A percentile compares a stretch with the other conserved stretches of the same genome.
phyloP scores from a whole-genome alignment of 768 basidiomycete genomes.

The Flagelloscypha sp. region DNA sequence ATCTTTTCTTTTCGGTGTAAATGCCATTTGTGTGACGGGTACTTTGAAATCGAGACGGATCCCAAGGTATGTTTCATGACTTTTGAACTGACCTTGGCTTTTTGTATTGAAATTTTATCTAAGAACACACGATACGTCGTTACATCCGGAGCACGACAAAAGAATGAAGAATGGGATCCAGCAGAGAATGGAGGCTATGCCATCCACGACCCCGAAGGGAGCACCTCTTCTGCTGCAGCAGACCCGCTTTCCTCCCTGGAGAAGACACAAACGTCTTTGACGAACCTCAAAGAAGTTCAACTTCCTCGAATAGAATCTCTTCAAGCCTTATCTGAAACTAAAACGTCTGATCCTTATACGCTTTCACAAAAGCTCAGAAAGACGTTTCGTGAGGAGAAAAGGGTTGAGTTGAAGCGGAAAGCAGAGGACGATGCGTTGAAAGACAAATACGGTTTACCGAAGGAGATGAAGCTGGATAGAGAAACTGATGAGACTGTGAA shows the following conservation, averaged over 20 bases:
- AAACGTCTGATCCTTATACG: conserved; percentile 80
- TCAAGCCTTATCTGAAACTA: conserved; percentile 66
- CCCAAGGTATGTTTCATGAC: conserved; percentile 61
- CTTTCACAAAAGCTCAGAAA: conserved; percentile 70
- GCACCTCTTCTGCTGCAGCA: conserved; percentile 43
- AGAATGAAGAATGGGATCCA: conserved; percentile 95
- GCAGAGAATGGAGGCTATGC: conserved; percentile 93
- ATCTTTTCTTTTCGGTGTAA: conserved; percentile 96
- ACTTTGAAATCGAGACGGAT: conserved; percentile 98
- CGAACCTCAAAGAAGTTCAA: conserved; percentile 62
- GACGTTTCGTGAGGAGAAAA: conserved; percentile 83
- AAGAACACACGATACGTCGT: conserved; percentile 97
- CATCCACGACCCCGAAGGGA: conserved; percentile 72
- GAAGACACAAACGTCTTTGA: conserved; percentile 76
- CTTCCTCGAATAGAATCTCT: conserved; percentile 77
- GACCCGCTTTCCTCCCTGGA: conserved; percentile 88
- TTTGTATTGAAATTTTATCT: background rate
- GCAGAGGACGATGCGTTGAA: conserved; percentile 65
- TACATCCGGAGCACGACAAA: conserved; percentile 83
- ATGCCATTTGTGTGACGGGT: conserved; percentile 92
- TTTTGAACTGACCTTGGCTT: background rate
- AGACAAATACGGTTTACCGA: conserved; percentile 69
- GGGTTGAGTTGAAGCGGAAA: conserved; percentile 59
- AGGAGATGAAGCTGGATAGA: conserved; percentile 53
- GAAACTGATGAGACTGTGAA: conserved; percentile 53